Base-by-base conservation (phyloP, 129 eudicot species). In the Arctium lappa region DNA sequence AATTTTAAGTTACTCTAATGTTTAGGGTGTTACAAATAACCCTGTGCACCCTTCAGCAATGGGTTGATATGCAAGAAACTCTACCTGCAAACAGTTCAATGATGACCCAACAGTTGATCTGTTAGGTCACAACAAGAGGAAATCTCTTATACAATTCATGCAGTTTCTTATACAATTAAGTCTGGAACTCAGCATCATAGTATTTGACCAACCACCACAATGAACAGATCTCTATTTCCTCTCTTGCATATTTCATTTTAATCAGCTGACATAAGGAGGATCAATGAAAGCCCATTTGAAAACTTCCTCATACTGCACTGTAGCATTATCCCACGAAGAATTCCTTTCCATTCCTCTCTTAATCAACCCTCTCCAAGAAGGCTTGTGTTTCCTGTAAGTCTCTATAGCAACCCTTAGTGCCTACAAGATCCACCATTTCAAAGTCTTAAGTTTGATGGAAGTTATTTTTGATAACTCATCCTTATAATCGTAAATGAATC, bases 271-370 rank as follows among this genome's bases (percentile, higher is more conserved):
- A 70, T 94, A 94, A 37, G 98, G 97, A 69, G 94, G 87, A 75
- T 94, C 98, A 16, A 85, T 85, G 34, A 92, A 89, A 27, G 91
- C 94, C 98, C 98, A 94, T 60, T 84, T 83, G 33, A 94, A 94
- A 36, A 94, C 95, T 87, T 92, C 89, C 85, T 94, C 98, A 39
- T 94, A 94, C 77, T 90, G 88, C 76, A 85, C 87, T 8, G 98
- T 97, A 38, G 98, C 98, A 72, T 89, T 90, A 71, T 94, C 88
- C 98, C 98, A 94, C 15, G 98, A 86, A 40, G 79, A 88, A 78
- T 94, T 84, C 66, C 88, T 87, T 82, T 85, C 87, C 98, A 94
- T 94, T 76, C 98, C 98, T 79, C 98, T 88, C 85, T 84, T 92
- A 89, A 94, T 89, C 74, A 94, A 79, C 46, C 97, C 92, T 32